Conservation (phyloP, 2,329 filamentous ascomycete genomes). For the Ophiostoma sp. region DNA sequence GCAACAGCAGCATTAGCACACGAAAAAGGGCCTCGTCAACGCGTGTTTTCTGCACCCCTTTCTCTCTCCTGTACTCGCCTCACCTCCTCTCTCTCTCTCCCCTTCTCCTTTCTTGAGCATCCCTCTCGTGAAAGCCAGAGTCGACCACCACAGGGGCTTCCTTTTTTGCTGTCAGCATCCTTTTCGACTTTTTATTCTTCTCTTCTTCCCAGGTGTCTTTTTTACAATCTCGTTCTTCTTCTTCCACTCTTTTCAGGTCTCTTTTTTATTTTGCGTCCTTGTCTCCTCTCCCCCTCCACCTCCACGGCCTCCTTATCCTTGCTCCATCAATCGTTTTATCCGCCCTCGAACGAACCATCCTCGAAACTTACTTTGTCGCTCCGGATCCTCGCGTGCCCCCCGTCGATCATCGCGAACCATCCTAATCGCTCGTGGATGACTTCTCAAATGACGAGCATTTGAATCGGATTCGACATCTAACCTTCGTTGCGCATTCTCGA, state of each 20-base stretch:
- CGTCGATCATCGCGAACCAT: neutral
- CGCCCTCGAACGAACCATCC: neutral
- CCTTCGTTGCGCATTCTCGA: neutral
- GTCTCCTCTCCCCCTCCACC: neutral
- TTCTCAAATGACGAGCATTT: constrained; percentile 14
- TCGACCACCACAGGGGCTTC: constrained; percentile 8
- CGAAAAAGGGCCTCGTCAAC: constrained; percentile 11
- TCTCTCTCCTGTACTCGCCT: neutral
- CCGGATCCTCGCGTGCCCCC: neutral
- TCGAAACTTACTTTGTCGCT: neutral
- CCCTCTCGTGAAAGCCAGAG: constrained; percentile 17
- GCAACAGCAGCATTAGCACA: neutral
- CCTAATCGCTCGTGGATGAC: neutral
- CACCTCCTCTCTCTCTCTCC: neutral
- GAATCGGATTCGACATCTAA: neutral
- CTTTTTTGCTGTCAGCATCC: constrained; percentile 5
- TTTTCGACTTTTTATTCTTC: constrained; percentile 4
- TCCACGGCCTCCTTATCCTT: neutral
- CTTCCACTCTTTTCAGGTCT: constrained; percentile 7
- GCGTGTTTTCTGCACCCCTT: constrained; percentile 10
- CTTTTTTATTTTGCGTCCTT: constrained; percentile 12
- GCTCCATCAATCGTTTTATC: neutral
- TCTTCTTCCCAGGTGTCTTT: constrained; percentile 1
- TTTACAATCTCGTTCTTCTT: neutral
- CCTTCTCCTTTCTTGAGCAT: constrained; percentile 8